These are phyloP conservation scores for Xerocomellus chrysenteron DNA, from an alignment of 768 basidiomycete species.

Conservation along the genomic window DNA sequence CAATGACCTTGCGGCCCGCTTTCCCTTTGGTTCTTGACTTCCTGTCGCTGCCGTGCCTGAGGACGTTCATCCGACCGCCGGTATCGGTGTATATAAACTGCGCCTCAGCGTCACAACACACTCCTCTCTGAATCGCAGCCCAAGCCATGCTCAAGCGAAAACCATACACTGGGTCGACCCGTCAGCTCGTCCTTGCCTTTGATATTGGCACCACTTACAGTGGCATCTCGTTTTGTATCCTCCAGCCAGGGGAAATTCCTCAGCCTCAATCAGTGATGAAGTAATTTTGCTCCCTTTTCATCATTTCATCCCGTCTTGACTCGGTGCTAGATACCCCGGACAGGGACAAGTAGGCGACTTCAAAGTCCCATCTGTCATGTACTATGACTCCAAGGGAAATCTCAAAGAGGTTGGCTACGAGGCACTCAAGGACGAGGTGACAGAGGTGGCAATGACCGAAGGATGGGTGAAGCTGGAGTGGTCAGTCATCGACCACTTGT, in stretches of 20 bases:
- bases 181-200: constrained; percentile 36
- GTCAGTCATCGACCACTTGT: constrained; percentile 17
- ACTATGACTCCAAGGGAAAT: constrained; percentile 40
- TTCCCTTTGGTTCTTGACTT: constrained; percentile 2
- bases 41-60: no score
- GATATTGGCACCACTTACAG: constrained; percentile 40
- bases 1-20: neutral
- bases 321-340: constrained; percentile 32
- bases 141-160: constrained; percentile 30
- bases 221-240: constrained; percentile 37
- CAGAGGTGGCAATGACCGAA: constrained; percentile 36
- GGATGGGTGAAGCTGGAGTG: constrained; percentile 46
- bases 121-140: neutral
- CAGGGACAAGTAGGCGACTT: constrained; percentile 40
- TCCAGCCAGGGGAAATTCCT: constrained; percentile 34
- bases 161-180: constrained; percentile 33
- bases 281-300: neutral
- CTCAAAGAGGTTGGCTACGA: constrained; percentile 43
- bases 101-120: neutral
- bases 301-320: neutral
- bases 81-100: constrained; percentile 3
- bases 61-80: neutral
- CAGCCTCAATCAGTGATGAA: constrained; percentile 21
- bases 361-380: constrained; percentile 47
- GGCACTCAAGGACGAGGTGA: constrained; percentile 35